Percentiles rank a stretch among this genome's conserved stretches.
Conservation (phyloP, 345 rosid species). For the Corchorus capsularis region DNA sequence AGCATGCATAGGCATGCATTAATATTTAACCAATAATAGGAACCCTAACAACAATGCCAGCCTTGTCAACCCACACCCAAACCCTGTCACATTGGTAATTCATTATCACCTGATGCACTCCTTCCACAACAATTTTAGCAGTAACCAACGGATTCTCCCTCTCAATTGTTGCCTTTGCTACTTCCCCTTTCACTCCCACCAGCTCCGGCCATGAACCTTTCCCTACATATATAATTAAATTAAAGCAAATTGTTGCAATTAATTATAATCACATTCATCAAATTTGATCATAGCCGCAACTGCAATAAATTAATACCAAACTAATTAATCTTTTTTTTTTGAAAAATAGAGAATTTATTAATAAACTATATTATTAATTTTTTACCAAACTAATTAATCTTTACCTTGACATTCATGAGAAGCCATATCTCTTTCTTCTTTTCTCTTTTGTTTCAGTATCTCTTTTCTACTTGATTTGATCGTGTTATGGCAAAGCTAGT, state of each 20-base stretch:
- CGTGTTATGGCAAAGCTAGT: background rate
- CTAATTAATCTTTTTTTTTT: no score
- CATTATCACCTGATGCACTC: background rate
- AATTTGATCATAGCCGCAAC: no score
- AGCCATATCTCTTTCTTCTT: no score
- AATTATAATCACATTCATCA: no score
- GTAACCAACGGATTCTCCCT: slow-evolving; percentile 18
- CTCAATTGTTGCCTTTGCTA: slow-evolving; percentile 16
- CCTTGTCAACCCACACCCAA: slow-evolving; percentile 16
- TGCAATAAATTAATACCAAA: no score
- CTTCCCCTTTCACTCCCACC: slow-evolving; percentile 7
- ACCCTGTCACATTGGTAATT: slow-evolving; percentile 15
- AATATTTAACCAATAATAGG: slow-evolving; percentile 20
- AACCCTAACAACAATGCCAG: background rate
- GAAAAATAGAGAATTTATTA: no score
- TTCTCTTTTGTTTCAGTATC: no score
- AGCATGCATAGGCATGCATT: background rate
- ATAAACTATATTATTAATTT: no score
- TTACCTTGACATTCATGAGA: no score
- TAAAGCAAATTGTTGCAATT: background rate
- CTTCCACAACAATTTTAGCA: slow-evolving; percentile 14
- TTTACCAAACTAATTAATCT: no score
- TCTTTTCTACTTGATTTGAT: background rate
- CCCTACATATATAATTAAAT: slow-evolving; percentile 10
- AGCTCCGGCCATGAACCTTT: slow-evolving; percentile 33